Conservation (phyloP, 2,329 filamentous ascomycete species). For the Neofusicoccum ribis region DNA sequence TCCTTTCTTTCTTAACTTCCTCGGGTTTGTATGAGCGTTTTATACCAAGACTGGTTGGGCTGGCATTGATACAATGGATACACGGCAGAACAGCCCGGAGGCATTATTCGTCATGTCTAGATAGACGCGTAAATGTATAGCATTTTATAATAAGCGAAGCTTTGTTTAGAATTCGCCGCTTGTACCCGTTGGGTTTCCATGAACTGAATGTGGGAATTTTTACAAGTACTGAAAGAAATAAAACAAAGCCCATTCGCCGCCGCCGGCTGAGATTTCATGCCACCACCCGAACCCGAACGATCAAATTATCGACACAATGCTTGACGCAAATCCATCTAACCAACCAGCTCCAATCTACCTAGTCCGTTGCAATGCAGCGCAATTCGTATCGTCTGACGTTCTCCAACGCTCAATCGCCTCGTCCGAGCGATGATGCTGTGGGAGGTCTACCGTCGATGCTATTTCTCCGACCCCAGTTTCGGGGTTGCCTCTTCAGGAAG, state of each 20-base stretch:
- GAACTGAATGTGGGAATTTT: neutral
- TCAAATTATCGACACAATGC: neutral
- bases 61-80: slow-evolving; percentile 1
- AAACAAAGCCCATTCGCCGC: neutral
- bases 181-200: neutral
- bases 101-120: neutral
- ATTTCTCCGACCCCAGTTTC: slow-evolving; percentile 84
- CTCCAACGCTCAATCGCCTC: neutral
- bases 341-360: neutral
- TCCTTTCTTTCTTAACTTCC: neutral
- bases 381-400: neutral
- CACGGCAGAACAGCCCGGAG: neutral
- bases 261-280: slow-evolving; percentile 2
- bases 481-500: slow-evolving; percentile 86
- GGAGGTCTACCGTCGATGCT: slow-evolving; percentile 60
- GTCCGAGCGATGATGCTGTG: neutral
- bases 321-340: neutral
- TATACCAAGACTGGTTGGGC: slow-evolving; percentile 2
- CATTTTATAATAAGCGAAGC: neutral
- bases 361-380: neutral
- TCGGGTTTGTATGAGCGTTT: neutral
- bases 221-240: neutral
- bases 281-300: neutral
- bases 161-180: neutral
- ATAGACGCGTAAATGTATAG: neutral